Conservation (phyloP, 2,329 filamentous ascomycete species). For the Penicillium sp. region DNA sequence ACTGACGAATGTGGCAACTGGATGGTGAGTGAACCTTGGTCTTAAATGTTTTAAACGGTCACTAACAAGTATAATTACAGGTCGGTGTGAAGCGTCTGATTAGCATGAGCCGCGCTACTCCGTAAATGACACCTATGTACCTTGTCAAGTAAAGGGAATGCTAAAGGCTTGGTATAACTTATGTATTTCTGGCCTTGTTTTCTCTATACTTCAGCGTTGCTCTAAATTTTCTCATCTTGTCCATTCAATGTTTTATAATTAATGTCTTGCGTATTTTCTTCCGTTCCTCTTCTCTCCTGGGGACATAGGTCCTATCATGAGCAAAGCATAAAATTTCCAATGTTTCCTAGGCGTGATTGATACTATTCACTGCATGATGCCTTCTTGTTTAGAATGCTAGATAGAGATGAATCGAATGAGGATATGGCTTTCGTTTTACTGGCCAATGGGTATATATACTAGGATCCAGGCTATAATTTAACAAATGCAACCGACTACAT, state of each 20-base stretch:
- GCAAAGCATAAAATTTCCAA: slow-evolving; percentile 12
- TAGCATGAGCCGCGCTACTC: slow-evolving; percentile 23
- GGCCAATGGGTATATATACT: background rate
- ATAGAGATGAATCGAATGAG: slow-evolving; percentile 13
- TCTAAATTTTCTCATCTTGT: slow-evolving; percentile 15
- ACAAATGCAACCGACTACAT: background rate
- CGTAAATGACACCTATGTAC: slow-evolving; percentile 12
- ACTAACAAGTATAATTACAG: slow-evolving; percentile 10
- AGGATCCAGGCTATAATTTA: background rate
- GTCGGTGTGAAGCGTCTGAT: slow-evolving; percentile 25
- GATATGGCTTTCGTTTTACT: background rate
- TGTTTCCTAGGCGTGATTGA: background rate
- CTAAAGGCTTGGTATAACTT: slow-evolving; percentile 3
- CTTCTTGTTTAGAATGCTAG: slow-evolving; percentile 6
- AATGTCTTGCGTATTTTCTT: slow-evolving; percentile 20
- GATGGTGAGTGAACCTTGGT: slow-evolving; percentile 63
- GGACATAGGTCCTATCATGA: slow-evolving; percentile 17
- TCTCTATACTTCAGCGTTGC: slow-evolving; percentile 8
- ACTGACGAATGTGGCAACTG: slow-evolving; percentile 79
- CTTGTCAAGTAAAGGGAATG: slow-evolving; percentile 2
- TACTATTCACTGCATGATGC: background rate
- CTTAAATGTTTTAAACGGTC: background rate
- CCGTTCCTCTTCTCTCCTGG: slow-evolving; percentile 7
- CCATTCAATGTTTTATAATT: slow-evolving; percentile 17
- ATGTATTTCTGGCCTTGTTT: slow-evolving; percentile 11